Conservation (phyloP, 2,329 filamentous ascomycete species). For the Pyricularia grisea region DNA sequence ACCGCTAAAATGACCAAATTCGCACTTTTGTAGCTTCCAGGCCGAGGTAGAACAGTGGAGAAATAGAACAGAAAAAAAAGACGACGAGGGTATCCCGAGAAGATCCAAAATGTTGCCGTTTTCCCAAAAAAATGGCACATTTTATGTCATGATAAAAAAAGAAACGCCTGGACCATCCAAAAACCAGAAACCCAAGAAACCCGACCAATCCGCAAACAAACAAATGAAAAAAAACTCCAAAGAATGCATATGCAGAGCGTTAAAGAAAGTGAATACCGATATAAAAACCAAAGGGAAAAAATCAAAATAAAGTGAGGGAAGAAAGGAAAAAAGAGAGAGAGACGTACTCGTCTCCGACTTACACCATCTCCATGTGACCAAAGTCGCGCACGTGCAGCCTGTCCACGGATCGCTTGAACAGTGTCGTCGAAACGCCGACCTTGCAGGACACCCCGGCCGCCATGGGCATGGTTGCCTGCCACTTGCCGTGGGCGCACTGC, state of each 20-base stretch:
- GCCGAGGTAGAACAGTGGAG: too few species aligned
- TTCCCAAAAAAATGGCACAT: too few species aligned
- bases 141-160: too few species aligned
- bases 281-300: neutral
- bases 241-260: neutral
- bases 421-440: constrained; percentile 16
- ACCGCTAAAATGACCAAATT: neutral
- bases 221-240: neutral
- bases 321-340: neutral
- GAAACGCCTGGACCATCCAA: too few species aligned
- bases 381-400: neutral
- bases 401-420: neutral
- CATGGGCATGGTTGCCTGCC: constrained; percentile 31
- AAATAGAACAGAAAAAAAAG: neutral
- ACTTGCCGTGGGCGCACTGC: constrained; percentile 38
- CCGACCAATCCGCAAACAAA: neutral
- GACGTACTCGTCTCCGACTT: neutral
- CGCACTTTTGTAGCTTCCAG: neutral
- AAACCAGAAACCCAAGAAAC: neutral
- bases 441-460: constrained; percentile 36
- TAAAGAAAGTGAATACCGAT: too few species aligned
- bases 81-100: neutral
- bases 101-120: neutral
- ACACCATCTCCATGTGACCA: neutral
- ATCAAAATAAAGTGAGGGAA: neutral